phyloP scores from a whole-genome alignment of 1,284 basidiomycete species.

The Kalmanozyma brasiliensis region DNA sequence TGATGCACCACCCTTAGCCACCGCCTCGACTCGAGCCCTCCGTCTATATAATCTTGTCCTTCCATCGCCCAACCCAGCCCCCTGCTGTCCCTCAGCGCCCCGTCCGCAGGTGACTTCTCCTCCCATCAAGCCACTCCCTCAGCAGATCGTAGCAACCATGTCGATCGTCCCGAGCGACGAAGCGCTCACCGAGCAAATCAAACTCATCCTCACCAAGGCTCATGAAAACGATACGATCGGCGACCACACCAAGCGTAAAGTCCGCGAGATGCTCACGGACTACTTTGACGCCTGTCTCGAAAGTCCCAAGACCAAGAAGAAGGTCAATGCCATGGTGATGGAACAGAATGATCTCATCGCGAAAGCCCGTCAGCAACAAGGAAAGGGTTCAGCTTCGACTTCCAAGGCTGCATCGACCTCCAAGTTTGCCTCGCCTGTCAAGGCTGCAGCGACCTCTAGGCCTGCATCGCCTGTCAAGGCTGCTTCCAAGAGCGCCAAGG shows the following conservation, averaged over 20 bases:
- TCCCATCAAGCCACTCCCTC: too few species aligned
- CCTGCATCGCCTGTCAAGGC: background rate
- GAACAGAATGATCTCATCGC: constrained; percentile 14
- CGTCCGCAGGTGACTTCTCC: too few species aligned
- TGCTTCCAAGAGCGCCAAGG: constrained; percentile 3
- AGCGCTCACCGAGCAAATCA: constrained; percentile 20
- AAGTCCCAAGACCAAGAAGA: constrained; percentile 24
- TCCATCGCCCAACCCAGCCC: too few species aligned
- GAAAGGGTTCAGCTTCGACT: background rate
- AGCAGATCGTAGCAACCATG: constrained; percentile 9
- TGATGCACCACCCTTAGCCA: too few species aligned
- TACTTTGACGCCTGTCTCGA: constrained; percentile 37
- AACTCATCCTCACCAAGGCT: constrained; percentile 21
- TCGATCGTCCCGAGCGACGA: constrained; percentile 17
- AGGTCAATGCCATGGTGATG: constrained; percentile 11
- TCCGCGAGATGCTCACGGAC: constrained; percentile 23
- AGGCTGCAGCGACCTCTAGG: constrained; percentile 1
- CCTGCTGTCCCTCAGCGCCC: too few species aligned
- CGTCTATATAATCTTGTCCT: too few species aligned
- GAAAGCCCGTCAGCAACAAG: background rate
- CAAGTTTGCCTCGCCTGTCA: constrained; percentile 9
- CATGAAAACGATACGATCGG: constrained; percentile 18
- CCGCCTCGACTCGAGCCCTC: too few species aligned
- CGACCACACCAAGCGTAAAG: constrained; percentile 18
- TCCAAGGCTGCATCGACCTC: background rate